Conservation (phyloP, 2,329 filamentous ascomycete genomes). For the Fonsecaea nubica region DNA sequence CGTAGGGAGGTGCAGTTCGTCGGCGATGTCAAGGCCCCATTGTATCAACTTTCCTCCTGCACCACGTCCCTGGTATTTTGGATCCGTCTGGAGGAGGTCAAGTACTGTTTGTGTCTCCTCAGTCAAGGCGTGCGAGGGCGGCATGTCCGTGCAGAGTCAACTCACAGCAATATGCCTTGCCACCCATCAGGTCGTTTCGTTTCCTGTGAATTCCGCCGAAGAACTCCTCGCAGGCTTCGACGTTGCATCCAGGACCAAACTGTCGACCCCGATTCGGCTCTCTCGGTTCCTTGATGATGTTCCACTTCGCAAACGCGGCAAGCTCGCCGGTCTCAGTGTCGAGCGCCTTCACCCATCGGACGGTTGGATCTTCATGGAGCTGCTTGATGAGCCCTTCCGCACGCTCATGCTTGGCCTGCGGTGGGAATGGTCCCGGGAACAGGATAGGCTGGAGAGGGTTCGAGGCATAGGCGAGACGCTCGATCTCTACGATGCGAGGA, state of each 20-base stretch:
- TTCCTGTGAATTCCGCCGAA: conserved; percentile 54
- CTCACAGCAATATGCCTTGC: conserved; percentile 53
- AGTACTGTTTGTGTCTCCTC: conserved; percentile 52
- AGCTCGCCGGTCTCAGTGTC: conserved; percentile 54
- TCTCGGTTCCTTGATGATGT: conserved; percentile 46
- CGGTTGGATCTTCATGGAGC: conserved; percentile 44
- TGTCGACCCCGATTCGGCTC: conserved; percentile 33
- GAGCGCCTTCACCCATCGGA: conserved; percentile 58
- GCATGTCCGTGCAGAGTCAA: not conserved
- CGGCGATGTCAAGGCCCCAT: conserved; percentile 46
- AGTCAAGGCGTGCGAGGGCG: conserved; percentile 23
- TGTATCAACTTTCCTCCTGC: conserved; percentile 53
- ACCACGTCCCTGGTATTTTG: conserved; percentile 50
- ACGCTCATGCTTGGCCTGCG: conserved; percentile 47
- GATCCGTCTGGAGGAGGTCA: conserved; percentile 49
- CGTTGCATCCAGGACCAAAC: conserved; percentile 52
- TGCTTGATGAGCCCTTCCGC: conserved; percentile 49
- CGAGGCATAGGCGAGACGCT: conserved; percentile 31
- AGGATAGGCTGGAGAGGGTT: conserved; percentile 37
- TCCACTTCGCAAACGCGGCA: conserved; percentile 57
- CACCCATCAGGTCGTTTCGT: conserved; percentile 52
- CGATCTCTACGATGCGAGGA: conserved; percentile 29
- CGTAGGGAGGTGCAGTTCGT: conserved; percentile 50
- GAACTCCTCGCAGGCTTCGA: conserved; percentile 55
- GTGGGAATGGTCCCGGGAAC: conserved; percentile 40